Percentiles rank a stretch among this genome's conserved stretches.
These are phyloP conservation scores for Talaromyces wortmannii DNA, from an alignment of 495 filamentous ascomycete genomes.

Conservation along the genomic window DNA sequence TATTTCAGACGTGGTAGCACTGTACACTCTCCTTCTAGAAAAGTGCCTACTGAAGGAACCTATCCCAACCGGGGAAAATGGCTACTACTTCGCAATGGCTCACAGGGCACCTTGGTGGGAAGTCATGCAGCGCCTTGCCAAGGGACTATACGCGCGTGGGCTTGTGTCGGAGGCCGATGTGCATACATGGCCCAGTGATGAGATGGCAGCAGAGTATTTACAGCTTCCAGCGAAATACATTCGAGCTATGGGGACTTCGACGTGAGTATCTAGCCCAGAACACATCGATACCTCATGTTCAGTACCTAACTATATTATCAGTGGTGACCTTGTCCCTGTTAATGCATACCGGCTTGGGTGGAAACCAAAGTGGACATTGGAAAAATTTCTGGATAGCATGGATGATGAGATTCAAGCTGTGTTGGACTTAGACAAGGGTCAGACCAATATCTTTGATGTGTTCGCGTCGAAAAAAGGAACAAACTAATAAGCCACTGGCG, in stretches of 20 bases:
- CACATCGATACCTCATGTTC: not conserved
- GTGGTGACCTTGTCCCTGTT: conserved; percentile 20
- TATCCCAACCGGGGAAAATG: conserved; percentile 23
- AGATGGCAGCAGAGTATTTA: conserved; percentile 21
- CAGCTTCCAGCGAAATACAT: conserved; percentile 13
- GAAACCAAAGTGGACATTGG: conserved; percentile 26
- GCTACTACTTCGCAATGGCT: conserved; percentile 29
- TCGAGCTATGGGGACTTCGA: not conserved
- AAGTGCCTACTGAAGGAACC: conserved; percentile 12
- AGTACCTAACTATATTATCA: conserved; percentile 13
- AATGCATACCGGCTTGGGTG: conserved; percentile 25
- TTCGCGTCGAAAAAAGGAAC: not conserved
- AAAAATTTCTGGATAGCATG: conserved; percentile 23
- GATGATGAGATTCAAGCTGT: conserved; percentile 27
- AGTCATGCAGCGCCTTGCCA: conserved; percentile 22
- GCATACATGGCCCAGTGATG: conserved; percentile 25
- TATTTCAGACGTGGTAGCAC: not conserved
- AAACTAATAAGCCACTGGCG: no score
- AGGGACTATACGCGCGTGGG: conserved; percentile 22
- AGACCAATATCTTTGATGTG: conserved; percentile 13
- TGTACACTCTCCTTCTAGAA: not conserved
- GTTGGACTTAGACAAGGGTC: conserved; percentile 22
- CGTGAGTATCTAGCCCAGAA: not conserved
- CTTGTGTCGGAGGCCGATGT: conserved; percentile 21
- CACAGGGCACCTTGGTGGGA: conserved; percentile 25